phyloP scores from a whole-genome alignment of 2,329 filamentous ascomycete genomes.

The Fusarium nurragi region DNA sequence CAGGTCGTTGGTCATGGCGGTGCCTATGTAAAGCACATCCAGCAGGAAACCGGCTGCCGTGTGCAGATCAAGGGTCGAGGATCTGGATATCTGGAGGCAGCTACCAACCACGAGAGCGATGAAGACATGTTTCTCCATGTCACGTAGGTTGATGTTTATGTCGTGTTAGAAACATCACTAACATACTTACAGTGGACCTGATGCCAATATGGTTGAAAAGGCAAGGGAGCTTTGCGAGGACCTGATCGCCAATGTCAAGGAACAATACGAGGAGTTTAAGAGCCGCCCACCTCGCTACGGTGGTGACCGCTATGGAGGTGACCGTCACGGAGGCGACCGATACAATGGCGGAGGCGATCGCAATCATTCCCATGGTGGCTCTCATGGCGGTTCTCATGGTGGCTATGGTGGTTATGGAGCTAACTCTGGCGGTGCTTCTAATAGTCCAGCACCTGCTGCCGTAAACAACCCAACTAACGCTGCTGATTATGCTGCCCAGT shows the following conservation, averaged over 20 bases:
- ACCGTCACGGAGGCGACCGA: constrained; percentile 58
- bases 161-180: constrained; percentile 39
- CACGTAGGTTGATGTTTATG: constrained; percentile 67
- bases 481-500: constrained; percentile 79
- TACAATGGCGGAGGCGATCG: constrained; percentile 52
- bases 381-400: constrained; percentile 42
- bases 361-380: constrained; percentile 41
- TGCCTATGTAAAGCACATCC: constrained; percentile 97
- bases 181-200: constrained; percentile 74
- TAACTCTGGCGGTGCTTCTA: constrained; percentile 45
- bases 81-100: constrained; percentile 90
- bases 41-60: constrained; percentile 91
- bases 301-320: constrained; percentile 49
- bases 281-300: constrained; percentile 74
- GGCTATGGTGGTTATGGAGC: constrained; percentile 42
- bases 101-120: constrained; percentile 89
- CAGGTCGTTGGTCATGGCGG: constrained; percentile 96
- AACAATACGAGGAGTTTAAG: constrained; percentile 93
- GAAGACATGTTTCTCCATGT: constrained; percentile 98
- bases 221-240: constrained; percentile 92
- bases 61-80: constrained; percentile 98
- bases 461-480: constrained; percentile 44
- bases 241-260: constrained; percentile 83
- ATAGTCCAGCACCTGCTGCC: constrained; percentile 50
- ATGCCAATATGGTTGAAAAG: constrained; percentile 83